Percentiles rank a stretch among this genome's conserved stretches.
Conservation (phyloP, 371 early-diverging fungal genomes). For the Mucor ambiguus region DNA sequence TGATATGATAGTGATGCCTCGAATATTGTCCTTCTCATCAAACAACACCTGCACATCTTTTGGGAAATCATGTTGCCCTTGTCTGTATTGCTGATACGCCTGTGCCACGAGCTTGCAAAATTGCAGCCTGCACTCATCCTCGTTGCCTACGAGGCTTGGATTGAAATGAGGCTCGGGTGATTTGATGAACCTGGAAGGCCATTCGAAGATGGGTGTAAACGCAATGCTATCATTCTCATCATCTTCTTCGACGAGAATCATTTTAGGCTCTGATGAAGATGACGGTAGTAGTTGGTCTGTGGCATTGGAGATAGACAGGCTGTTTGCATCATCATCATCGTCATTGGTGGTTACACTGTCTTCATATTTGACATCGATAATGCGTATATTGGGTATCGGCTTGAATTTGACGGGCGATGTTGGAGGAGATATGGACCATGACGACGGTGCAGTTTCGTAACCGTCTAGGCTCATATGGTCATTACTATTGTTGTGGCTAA, state of each 20-base stretch:
- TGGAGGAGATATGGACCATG: constrained; percentile 1
- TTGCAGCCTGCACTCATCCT: constrained; percentile 22
- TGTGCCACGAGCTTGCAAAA: constrained; percentile 29
- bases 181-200: not conserved
- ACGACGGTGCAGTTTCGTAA: not conserved
- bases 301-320: not conserved
- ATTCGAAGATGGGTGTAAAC: not conserved
- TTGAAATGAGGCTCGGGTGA: constrained; percentile 18
- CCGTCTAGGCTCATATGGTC: not conserved
- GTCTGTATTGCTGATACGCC: constrained; percentile 18
- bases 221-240: not conserved
- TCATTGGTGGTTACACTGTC: not conserved
- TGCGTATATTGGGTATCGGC: not conserved
- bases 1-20: constrained; percentile 18
- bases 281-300: not conserved
- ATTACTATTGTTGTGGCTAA: not conserved
- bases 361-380: not conserved
- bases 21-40: constrained; percentile 18
- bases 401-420: constrained; percentile 3
- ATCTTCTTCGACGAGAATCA: not conserved
- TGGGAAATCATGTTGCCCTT: constrained; percentile 5
- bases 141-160: constrained; percentile 14
- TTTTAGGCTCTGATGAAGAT: not conserved
- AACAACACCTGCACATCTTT: constrained; percentile 21
- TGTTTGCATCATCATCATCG: not conserved